Evolutionary conservation across 345 rosid genomes (phyloP), one percentile per base, ranked within the genome.

Genomic region (Alliaria petiolata): DNA sequence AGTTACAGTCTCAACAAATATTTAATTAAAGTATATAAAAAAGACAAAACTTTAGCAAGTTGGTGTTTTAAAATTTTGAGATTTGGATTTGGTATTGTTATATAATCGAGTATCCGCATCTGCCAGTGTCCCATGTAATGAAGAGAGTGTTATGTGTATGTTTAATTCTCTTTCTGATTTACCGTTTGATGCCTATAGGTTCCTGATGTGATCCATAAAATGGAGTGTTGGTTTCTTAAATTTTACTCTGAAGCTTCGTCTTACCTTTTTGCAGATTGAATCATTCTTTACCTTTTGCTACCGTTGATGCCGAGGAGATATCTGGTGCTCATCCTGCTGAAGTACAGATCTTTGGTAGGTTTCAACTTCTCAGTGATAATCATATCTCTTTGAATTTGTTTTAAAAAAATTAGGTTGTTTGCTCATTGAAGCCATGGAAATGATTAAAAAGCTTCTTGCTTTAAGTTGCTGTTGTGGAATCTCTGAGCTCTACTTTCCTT

Each of bases 321-420:
- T 95, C 98, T 4, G 95, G 95, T 70, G 83, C 96, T 76, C 81
- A 81, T 59, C 95, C 96, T 36, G 98, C 92, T 63, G 82, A 88
- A 86, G 99, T 91, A 22, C 86, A 77, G 45, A 95, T 88, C 81
- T 86, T 95, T 56, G 99, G 98, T 95, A 68, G 16, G 84, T 43
- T 4, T 71, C 33, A 0, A 47, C 17, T 17, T 50, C 36, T 58
- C 54, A 33, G 13, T n/a, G 35, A 8, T 45, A 30, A 2, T 40
- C 13, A 10, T 11, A 12, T 14, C 11, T 50, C 15, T 31, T 13
- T 63, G 14, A 16, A 19, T 31, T 36, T 43, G n/a, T n/a, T n/a
- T n/a, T n/a, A n/a, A n/a, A n/a, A n/a, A n/a, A n/a, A n/a, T n/a
- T n/a, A n/a, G n/a, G n/a, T n/a, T n/a, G n/a, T n/a, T n/a, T n/a